Base-by-base conservation (phyloP, 352 stramenopile species). In the Synura sp. region DNA sequence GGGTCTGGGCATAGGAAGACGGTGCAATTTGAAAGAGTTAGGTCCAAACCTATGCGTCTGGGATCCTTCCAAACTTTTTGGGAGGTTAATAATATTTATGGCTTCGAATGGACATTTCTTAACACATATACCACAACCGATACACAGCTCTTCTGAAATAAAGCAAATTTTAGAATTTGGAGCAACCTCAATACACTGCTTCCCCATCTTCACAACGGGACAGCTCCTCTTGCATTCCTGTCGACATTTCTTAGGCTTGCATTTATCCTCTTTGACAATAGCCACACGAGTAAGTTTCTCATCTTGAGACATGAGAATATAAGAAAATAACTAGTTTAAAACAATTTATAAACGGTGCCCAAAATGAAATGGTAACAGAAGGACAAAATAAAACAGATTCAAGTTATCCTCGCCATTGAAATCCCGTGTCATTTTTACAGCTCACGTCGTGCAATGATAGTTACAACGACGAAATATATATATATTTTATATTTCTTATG, bases 61-160 rank as follows among this genome's bases (percentile, higher is more conserved):
- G 83, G 99, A 97, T 82, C 86, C 92, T 80, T 98, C 94, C 4
- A 99, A 87, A 85, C 98, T 88, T 83, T 98, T 99, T 44, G 96
- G 96, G 74, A 99, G 83, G 84, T 99, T 99, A 89, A 99, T 99
- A 81, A 99, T 99, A 82, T 92, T 94, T 78, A 99, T 98, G 35
- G 96, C 96, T 78, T 98, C 95, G 80, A 99, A 99, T 27, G 96
- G 96, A 83, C 96, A 99, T 84, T 99, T 99, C 88, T 99, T 99
- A 5, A 99, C 95, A 85, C 96, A 99, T 83, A 99, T 99, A 89
- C 96, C 95, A 83, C 96, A 99, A 81, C 96, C 96, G 81, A 99
- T 99, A 85, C 96, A 99, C 27, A 99, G 91, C 86, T 97, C 88
- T 86, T 99, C 96, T 42, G 93, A 98, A 83, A 99, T 97, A 86